phyloP scores from a whole-genome alignment of 1,284 basidiomycete species.

The Ganoderma leucocontextum region DNA sequence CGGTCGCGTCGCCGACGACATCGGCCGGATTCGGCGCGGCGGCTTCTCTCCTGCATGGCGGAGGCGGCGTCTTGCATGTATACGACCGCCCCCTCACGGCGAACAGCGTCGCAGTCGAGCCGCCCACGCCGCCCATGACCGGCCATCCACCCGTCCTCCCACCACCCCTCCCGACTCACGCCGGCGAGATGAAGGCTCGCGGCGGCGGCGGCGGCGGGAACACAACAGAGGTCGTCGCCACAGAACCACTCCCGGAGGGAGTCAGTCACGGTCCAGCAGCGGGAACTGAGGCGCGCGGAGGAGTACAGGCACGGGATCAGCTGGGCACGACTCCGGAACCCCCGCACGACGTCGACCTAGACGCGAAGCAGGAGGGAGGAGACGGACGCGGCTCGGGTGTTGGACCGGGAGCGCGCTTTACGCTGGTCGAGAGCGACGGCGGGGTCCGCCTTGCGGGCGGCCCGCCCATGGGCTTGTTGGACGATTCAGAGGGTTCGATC shows the following conservation, averaged over 20 bases:
- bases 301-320: not conserved
- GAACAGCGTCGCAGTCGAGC: slow-evolving; percentile 3
- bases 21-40: not conserved
- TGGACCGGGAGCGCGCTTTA: not conserved
- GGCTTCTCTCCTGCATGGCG: not conserved
- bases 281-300: not conserved
- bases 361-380: not conserved
- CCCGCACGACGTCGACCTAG: not conserved
- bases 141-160: not conserved
- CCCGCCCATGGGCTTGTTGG: not conserved
- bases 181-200: not conserved
- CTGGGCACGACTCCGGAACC: no score
- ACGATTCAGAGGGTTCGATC: not conserved
- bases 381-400: not conserved
- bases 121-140: not conserved
- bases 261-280: no score
- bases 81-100: not conserved
- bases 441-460: slow-evolving; percentile 1
- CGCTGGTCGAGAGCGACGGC: not conserved
- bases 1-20: not conserved
- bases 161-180: not conserved
- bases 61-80: not conserved
- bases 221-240: not conserved
- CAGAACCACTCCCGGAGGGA: not conserved
- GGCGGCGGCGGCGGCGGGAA: not conserved